These are phyloP conservation scores for Musa balbisiana DNA, from an alignment of 202 grass and related monocot species.

Conservation along the genomic window DNA sequence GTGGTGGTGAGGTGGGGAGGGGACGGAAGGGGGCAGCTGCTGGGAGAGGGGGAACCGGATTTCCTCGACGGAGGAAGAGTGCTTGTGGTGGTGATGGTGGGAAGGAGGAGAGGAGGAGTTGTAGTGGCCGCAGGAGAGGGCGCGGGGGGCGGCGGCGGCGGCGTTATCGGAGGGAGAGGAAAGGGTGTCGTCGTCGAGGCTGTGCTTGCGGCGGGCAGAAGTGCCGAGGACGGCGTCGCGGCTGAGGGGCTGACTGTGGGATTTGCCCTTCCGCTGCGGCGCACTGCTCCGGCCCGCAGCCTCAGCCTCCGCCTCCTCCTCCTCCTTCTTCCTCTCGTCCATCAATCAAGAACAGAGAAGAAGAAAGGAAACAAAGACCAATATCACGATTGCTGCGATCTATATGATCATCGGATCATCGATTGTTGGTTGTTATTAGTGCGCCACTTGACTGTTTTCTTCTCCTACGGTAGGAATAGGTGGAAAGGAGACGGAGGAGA, in stretches of 20 bases:
- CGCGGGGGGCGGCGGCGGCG: slow-evolving; percentile 34
- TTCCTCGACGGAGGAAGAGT: slow-evolving; percentile 8
- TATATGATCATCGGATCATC: no score
- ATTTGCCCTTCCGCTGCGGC: slow-evolving; percentile 49
- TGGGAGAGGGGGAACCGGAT: not conserved
- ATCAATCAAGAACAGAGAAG: slow-evolving; percentile 4
- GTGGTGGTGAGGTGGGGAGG: slow-evolving; percentile 11
- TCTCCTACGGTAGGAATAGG: slow-evolving; percentile 15
- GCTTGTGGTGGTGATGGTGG: slow-evolving; percentile 26
- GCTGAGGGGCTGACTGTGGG: slow-evolving; percentile 77
- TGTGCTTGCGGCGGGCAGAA: slow-evolving; percentile 9
- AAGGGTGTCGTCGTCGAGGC: slow-evolving; percentile 1
- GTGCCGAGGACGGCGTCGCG: slow-evolving; percentile 33
- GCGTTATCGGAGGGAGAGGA: not conserved
- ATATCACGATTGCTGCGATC: no score
- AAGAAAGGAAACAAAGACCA: slow-evolving; percentile 22
- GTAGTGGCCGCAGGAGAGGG: slow-evolving; percentile 12
- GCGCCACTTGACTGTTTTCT: not conserved
- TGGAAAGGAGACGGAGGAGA: slow-evolving; percentile 24
- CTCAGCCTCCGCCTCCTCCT: slow-evolving; percentile 44
- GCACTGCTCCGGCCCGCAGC: not conserved
- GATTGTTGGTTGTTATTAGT: no score
- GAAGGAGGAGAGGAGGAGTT: not conserved
- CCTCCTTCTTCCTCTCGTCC: slow-evolving; percentile 15
- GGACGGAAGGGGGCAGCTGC: not conserved